These are phyloP conservation scores for Piper longum DNA, from an alignment of 164 flowering plant species.

Conservation along the genomic window DNA sequence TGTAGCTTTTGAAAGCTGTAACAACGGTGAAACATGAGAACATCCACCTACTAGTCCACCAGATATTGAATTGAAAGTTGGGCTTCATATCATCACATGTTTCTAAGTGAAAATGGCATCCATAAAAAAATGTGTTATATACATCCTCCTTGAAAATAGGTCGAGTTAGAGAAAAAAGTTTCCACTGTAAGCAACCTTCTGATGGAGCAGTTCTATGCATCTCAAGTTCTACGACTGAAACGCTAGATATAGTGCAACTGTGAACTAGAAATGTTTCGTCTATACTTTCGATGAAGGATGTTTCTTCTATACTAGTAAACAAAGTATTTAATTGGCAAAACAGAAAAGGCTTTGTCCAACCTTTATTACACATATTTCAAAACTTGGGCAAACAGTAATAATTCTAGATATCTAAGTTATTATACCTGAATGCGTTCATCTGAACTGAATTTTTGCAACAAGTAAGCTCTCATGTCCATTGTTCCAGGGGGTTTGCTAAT, in stretches of 20 bases:
- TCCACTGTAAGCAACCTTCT: background rate
- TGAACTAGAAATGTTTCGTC: no score
- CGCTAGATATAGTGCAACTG: background rate
- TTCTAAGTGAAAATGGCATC: no score
- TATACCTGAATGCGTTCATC: conserved; percentile 65
- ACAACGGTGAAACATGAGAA: no score
- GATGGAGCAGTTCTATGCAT: background rate
- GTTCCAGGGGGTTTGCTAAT: conserved; percentile 91
- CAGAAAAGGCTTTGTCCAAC: background rate
- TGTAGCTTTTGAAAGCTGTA: no score
- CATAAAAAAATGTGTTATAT: background rate
- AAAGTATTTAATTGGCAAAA: no score
- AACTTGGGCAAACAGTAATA: background rate
- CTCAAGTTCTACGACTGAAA: background rate
- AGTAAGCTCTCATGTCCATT: conserved; percentile 92
- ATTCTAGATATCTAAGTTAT: background rate
- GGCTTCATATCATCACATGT: no score
- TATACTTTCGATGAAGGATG: no score
- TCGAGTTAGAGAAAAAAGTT: background rate
- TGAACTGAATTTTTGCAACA: conserved; percentile 78
- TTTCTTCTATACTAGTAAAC: no score
- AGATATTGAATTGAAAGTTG: no score
- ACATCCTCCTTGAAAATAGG: conserved; percentile 21
- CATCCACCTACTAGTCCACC: no score
- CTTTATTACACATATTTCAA: background rate